These are phyloP conservation scores for Pseudogymnoascus destructans DNA, from an alignment of 2,329 filamentous ascomycete genomes.

Conservation along the genomic window DNA sequence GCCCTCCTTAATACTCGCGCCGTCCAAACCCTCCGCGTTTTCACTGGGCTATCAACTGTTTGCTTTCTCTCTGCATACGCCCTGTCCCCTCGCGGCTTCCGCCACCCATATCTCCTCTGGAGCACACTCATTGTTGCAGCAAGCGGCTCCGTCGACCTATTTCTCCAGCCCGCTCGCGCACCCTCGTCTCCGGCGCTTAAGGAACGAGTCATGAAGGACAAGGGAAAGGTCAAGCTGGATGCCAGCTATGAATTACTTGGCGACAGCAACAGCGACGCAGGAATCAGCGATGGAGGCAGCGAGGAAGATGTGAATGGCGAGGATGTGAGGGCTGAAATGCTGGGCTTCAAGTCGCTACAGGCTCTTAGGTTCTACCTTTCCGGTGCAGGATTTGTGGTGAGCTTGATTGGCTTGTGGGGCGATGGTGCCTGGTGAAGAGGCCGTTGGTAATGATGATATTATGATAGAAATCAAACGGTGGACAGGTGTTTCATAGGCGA, in stretches of 20 bases:
- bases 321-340: slow-evolving; percentile 44
- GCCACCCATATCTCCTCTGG: slow-evolving; percentile 87
- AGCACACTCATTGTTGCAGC: slow-evolving; percentile 54
- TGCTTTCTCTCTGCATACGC: slow-evolving; percentile 67
- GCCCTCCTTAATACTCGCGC: slow-evolving; percentile 50
- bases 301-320: slow-evolving; percentile 43
- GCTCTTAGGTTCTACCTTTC: slow-evolving; percentile 40
- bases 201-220: slow-evolving; percentile 23
- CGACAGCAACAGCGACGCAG: slow-evolving; percentile 36
- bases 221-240: slow-evolving; percentile 38
- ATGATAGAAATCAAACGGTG: slow-evolving; percentile 2
- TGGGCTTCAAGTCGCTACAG: slow-evolving; percentile 41
- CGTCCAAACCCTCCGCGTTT: slow-evolving; percentile 49
- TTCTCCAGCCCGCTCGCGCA: slow-evolving; percentile 20
- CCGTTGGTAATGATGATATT: not conserved
- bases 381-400: slow-evolving; percentile 45
- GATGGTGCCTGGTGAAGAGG: slow-evolving; percentile 33
- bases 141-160: slow-evolving; percentile 31
- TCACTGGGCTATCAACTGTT: slow-evolving; percentile 55
- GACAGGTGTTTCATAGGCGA: slow-evolving; percentile 4
- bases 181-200: slow-evolving; percentile 12
- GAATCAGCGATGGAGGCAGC: slow-evolving; percentile 36
- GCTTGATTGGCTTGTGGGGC: slow-evolving; percentile 53
- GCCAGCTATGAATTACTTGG: slow-evolving; percentile 58
- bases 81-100: slow-evolving; percentile 58